Base-by-base conservation (phyloP, 2,329 filamentous ascomycete species). In the Cladophialophora chaetospira region DNA sequence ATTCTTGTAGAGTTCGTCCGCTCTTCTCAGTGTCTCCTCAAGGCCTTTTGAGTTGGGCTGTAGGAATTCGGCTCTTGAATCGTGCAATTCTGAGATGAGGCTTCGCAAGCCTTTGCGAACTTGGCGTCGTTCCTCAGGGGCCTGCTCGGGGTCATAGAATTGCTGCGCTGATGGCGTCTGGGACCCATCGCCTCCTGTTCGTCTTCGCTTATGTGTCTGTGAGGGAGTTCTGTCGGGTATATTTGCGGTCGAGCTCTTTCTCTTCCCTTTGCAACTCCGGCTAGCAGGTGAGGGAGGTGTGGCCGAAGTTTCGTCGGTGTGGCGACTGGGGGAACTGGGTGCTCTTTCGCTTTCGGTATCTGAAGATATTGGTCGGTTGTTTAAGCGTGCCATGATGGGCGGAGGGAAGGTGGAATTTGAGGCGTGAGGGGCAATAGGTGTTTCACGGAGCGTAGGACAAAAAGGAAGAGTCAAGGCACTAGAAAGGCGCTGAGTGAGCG, bases 61-160 rank as follows among this genome's bases (percentile, higher is more conserved):
- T 21, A 95, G 73, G 58, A 85, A 88, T 65, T 93, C 87, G 60
- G 88, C 83, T 48, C 82, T 82, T 48, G 55, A 72, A 83, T 84
- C 83, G 61, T 88, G 70, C 74, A 88, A 73, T 40, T 83, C 77
- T 47, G 79, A 75, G 23, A 79, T 77, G n/a, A 95, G 77, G 40
- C 86, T 83, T 61, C 92, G 83, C 57, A 91, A 80, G 8, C 80
- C 81, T 55, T 84, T 84, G 58, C 91, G 88, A 29, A 96, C 75
- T 51, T 79, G 75, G 21, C 92, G 82, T 36, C 91, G 84, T 71
- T 91, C 83, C 40, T 88, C 83, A 10, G 88, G 78, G 55, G 90
- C 80, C 69, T 97, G 93, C 59, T 95, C 86, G 0, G 91, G 92
- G 68, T 97, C 88, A 71, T 92, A 96, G 62, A 74, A 82, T 53